These are phyloP conservation scores for Bathelium albidoporum DNA, from an alignment of 495 filamentous ascomycete species.

Conservation along the genomic window DNA sequence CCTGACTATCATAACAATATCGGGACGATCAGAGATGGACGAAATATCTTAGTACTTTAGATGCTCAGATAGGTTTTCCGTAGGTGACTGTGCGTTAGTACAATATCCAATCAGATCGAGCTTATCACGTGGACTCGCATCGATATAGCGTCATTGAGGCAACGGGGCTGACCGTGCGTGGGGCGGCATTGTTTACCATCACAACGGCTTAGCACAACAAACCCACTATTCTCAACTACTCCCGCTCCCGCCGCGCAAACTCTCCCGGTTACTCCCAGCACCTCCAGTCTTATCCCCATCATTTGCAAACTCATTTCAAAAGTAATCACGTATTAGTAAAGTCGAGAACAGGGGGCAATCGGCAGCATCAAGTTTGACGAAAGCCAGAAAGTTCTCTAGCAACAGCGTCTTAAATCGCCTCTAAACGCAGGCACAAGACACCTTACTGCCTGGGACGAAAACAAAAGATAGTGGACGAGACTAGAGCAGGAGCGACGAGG, in stretches of 20 bases:
- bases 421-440: not conserved
- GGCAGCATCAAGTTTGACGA: not conserved
- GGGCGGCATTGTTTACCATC: slow-evolving; percentile 2
- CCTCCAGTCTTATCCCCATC: not conserved
- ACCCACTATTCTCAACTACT: not conserved
- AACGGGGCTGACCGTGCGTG: not conserved
- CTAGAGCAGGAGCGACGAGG: slow-evolving; percentile 9
- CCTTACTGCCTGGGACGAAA: not conserved
- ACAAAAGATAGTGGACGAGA: not conserved
- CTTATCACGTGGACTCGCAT: not conserved
- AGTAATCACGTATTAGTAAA: not conserved
- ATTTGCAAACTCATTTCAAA: not conserved
- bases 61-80: no score
- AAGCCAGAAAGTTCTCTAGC: not conserved
- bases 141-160: slow-evolving; percentile 4
- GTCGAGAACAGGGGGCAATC: no score
- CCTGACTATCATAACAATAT: no score
- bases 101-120: not conserved
- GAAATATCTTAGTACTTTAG: no score
- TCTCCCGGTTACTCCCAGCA: not conserved
- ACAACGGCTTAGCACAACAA: slow-evolving; percentile 4
- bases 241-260: not conserved
- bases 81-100: no score
- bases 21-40: no score
- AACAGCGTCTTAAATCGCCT: not conserved